These are phyloP conservation scores for Barnettozyma californica DNA, from an alignment of 805 yeast species.

Conservation along the genomic window DNA sequence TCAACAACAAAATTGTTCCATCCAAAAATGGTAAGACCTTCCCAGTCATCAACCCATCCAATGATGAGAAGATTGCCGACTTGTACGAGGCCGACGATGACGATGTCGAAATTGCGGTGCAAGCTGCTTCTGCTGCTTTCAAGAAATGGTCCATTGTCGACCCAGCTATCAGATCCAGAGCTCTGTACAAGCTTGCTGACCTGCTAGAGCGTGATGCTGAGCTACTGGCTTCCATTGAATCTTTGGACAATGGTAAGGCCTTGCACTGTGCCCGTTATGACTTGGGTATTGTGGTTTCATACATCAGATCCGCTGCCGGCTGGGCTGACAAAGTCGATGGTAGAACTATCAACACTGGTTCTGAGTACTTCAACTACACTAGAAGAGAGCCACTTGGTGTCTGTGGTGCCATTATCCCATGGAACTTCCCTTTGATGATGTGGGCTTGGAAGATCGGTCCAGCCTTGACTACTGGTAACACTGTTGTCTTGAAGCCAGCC, in stretches of 20 bases:
- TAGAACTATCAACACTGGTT: slow-evolving; percentile 57
- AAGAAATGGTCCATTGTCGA: slow-evolving; percentile 54
- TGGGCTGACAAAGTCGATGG: slow-evolving; percentile 69
- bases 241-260: slow-evolving; percentile 76
- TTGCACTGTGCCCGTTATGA: slow-evolving; percentile 62
- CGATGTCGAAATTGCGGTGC: slow-evolving; percentile 67
- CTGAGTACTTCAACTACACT: slow-evolving; percentile 57
- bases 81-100: slow-evolving; percentile 54
- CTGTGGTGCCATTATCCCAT: slow-evolving; percentile 80
- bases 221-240: slow-evolving; percentile 60
- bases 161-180: slow-evolving; percentile 50
- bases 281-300: slow-evolving; percentile 56
- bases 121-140: slow-evolving; percentile 62
- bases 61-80: slow-evolving; percentile 54
- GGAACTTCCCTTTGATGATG: slow-evolving; percentile 83
- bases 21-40: slow-evolving; percentile 48
- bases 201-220: slow-evolving; percentile 60
- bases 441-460: slow-evolving; percentile 78
- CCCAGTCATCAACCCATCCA: slow-evolving; percentile 50
- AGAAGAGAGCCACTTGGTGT: slow-evolving; percentile 75
- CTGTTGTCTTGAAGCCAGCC: slow-evolving; percentile 69
- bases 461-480: slow-evolving; percentile 72
- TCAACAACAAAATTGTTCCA: slow-evolving; percentile 73
- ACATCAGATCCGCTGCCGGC: slow-evolving; percentile 68
- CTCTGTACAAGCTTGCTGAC: slow-evolving; percentile 59